These are phyloP conservation scores for Pistacia vera DNA, from an alignment of 345 rosid species.

Conservation along the genomic window DNA sequence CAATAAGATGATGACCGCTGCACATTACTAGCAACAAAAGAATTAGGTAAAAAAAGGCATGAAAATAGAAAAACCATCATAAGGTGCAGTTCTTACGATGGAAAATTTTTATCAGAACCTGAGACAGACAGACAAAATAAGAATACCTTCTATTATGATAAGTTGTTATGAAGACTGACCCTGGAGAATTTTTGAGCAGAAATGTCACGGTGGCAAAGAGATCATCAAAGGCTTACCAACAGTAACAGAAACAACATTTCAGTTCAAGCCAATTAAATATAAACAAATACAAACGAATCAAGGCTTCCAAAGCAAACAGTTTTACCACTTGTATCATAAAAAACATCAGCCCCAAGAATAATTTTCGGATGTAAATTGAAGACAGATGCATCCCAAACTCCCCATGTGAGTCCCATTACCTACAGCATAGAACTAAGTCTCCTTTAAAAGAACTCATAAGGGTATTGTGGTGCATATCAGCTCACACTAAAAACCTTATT, in stretches of 20 bases:
- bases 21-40: slow-evolving; percentile 20
- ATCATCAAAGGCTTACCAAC: slow-evolving; percentile 70
- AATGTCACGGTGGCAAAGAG: slow-evolving; percentile 81
- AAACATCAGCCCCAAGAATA: slow-evolving; percentile 89
- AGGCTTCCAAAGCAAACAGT: neutral
- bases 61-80: no score
- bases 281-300: slow-evolving; percentile 1
- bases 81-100: neutral
- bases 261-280: slow-evolving; percentile 1
- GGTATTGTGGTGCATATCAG: neutral
- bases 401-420: slow-evolving; percentile 84
- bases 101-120: neutral
- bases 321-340: slow-evolving; percentile 80
- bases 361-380: slow-evolving; percentile 59
- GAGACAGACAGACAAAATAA: slow-evolving; percentile 2
- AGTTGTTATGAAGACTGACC: slow-evolving; percentile 77
- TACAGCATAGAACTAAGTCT: slow-evolving; percentile 29
- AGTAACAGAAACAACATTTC: slow-evolving; percentile 20
- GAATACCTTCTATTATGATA: slow-evolving; percentile 89
- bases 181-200: slow-evolving; percentile 73
- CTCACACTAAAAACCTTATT: neutral
- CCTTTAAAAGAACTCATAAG: neutral
- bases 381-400: slow-evolving; percentile 71
- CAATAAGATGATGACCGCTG: slow-evolving; percentile 94
- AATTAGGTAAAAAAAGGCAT: neutral